phyloP scores from a whole-genome alignment of 352 stramenopile species.

The Phytophthora agathidicida region DNA sequence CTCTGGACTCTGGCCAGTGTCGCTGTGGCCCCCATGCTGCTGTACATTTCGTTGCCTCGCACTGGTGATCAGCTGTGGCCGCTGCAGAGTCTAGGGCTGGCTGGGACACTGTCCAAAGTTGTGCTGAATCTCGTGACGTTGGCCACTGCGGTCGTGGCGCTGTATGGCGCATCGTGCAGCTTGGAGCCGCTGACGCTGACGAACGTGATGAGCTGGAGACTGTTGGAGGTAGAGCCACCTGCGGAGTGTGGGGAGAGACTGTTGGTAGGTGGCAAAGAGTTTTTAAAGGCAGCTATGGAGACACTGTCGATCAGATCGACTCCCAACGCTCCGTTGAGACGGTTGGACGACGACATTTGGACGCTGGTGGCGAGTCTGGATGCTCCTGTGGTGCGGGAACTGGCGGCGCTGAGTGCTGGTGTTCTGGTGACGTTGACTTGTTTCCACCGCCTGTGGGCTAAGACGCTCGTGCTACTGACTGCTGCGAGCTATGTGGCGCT shows the following conservation, averaged over 20 bases:
- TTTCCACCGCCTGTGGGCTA: slow-evolving; percentile 71
- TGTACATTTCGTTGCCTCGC: slow-evolving; percentile 47
- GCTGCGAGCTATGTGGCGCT: slow-evolving; percentile 30
- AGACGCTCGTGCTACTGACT: slow-evolving; percentile 56
- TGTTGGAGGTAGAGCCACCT: slow-evolving; percentile 30
- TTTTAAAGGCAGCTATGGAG: slow-evolving; percentile 12
- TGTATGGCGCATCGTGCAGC: slow-evolving; percentile 40
- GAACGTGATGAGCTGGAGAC: slow-evolving; percentile 23
- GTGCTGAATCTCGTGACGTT: slow-evolving; percentile 46
- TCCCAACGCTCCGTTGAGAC: slow-evolving; percentile 18
- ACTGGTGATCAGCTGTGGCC: slow-evolving; percentile 35
- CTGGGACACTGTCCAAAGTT: slow-evolving; percentile 40
- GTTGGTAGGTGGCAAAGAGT: slow-evolving; percentile 15
- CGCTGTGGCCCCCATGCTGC: slow-evolving; percentile 45
- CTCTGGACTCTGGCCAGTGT: slow-evolving; percentile 58
- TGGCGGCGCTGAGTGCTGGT: slow-evolving; percentile 18
- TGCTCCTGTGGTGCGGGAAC: slow-evolving; percentile 18
- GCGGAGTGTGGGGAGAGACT: slow-evolving; percentile 28
- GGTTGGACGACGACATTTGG: slow-evolving; percentile 35
- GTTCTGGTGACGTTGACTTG: slow-evolving; percentile 35
- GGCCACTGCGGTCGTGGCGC: slow-evolving; percentile 1
- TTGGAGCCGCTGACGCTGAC: slow-evolving; percentile 9
- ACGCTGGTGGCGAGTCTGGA: slow-evolving; percentile 40
- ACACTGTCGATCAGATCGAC: slow-evolving; percentile 10
- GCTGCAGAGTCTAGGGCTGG: slow-evolving; percentile 38